A percentile compares a stretch with the other conserved stretches of the same genome.
Conservation (phyloP, 2,329 filamentous ascomycete genomes). For the Trichophaea hybrida region DNA sequence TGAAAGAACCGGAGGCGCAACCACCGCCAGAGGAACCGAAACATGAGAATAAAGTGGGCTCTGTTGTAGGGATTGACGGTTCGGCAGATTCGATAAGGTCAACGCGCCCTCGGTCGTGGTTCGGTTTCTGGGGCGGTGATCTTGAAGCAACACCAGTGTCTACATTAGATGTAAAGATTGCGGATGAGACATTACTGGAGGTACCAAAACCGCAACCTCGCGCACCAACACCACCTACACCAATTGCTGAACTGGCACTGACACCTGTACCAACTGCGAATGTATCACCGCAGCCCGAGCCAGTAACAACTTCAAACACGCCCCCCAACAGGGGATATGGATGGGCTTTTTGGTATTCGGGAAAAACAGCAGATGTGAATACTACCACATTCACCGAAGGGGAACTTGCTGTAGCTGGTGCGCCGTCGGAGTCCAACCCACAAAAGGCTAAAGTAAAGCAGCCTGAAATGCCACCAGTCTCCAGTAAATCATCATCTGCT, state of each 20-base stretch:
- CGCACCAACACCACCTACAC: constrained; percentile 18
- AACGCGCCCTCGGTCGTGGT: constrained; percentile 18
- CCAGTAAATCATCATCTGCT: neutral
- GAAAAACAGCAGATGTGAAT: constrained; percentile 5
- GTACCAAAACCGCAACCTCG: constrained; percentile 10
- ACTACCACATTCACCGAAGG: constrained; percentile 8
- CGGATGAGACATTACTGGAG: constrained; percentile 16
- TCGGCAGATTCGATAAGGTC: constrained; percentile 6
- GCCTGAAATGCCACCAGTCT: constrained; percentile 6
- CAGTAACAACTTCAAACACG: constrained; percentile 23
- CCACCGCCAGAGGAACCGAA: neutral
- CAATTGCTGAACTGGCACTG: constrained; percentile 25
- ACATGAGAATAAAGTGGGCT: neutral
- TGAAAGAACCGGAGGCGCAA: neutral
- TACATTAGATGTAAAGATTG: constrained; percentile 16
- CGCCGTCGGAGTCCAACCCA: constrained; percentile 14
- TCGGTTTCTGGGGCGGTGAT: constrained; percentile 20
- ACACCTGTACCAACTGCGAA: constrained; percentile 17
- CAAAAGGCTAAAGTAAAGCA: constrained; percentile 17
- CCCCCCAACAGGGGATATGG: constrained; percentile 28
- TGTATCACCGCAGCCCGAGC: constrained; percentile 25
- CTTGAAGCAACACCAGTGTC: neutral
- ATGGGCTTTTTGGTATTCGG: constrained; percentile 18
- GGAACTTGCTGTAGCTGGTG: constrained; percentile 17
- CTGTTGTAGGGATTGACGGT: constrained; percentile 3